Conservation (phyloP, 495 filamentous ascomycete genomes). For the Daldinia grandis region DNA sequence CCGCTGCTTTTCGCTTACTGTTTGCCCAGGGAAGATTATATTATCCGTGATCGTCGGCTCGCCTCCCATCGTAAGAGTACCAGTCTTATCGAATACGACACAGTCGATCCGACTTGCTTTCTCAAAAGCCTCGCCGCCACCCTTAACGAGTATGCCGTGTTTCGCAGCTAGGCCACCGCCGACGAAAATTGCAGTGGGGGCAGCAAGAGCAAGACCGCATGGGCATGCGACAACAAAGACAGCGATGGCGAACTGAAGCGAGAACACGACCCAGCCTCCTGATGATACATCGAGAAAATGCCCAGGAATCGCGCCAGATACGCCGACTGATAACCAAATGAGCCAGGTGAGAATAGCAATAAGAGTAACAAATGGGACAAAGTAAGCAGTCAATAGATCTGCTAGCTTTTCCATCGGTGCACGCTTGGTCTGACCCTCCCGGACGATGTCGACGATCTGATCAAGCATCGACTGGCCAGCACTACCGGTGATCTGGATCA, state of each 20-base stretch:
- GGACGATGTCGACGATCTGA: constrained; percentile 86
- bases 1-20: constrained; percentile 35
- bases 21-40: constrained; percentile 58
- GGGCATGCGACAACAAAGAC: constrained; percentile 97
- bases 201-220: constrained; percentile 90
- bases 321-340: constrained; percentile 80
- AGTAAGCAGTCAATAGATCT: constrained; percentile 84
- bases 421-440: constrained; percentile 87
- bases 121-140: constrained; percentile 96
- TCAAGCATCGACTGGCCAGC: constrained; percentile 89
- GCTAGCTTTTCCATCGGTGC: constrained; percentile 89
- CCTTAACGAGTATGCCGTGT: constrained; percentile 89
- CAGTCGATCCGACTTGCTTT: constrained; percentile 86
- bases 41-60: constrained; percentile 81
- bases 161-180: constrained; percentile 88
- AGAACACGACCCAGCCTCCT: constrained; percentile 87
- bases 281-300: constrained; percentile 71
- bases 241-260: constrained; percentile 89
- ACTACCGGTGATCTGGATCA: constrained; percentile 72
- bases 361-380: constrained; percentile 85
- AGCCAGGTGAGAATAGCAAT: constrained; percentile 85
- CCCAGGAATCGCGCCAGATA: constrained; percentile 69
- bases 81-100: constrained; percentile 96
- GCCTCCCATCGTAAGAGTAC: constrained; percentile 87
- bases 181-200: constrained; percentile 92